Conservation (phyloP, 352 stramenopile genomes). For the Phytopythium cucurbitacearum region DNA sequence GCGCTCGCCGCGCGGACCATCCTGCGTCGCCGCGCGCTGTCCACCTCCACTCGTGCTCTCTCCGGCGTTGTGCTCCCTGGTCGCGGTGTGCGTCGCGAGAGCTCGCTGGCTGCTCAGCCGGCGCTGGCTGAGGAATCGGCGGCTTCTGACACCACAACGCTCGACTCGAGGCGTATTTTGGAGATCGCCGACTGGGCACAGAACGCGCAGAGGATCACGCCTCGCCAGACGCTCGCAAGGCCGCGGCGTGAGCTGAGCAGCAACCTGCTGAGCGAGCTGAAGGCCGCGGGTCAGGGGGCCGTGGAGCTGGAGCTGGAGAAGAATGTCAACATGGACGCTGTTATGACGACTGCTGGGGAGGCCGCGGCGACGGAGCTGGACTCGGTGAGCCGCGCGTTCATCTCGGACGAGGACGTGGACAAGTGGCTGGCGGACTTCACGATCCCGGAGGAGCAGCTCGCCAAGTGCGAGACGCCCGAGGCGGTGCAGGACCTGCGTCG, state of each 20-base stretch:
- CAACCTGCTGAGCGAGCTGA: constrained; percentile 14
- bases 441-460: constrained; percentile 45
- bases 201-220: constrained; percentile 42
- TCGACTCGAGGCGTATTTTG: constrained; percentile 14
- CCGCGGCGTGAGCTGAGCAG: constrained; percentile 9
- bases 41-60: constrained; percentile 4
- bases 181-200: constrained; percentile 56
- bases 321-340: not conserved
- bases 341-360: constrained; percentile 5
- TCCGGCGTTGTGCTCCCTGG: not conserved
- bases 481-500: constrained; percentile 55
- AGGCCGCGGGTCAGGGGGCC: constrained; percentile 1
- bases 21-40: constrained; percentile 11
- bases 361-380: constrained; percentile 11
- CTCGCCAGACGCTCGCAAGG: constrained; percentile 38
- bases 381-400: constrained; percentile 28
- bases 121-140: constrained; percentile 10
- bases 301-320: constrained; percentile 19
- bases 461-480: constrained; percentile 36
- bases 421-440: constrained; percentile 62
- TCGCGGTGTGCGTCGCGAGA: constrained; percentile 14
- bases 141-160: not conserved
- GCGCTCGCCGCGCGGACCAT: constrained; percentile 13
- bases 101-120: constrained; percentile 18
- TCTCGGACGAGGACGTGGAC: constrained; percentile 68